These are phyloP conservation scores for Tritrichomonas musculus DNA, from an alignment of 208 protist genomes.

Conservation along the genomic window DNA sequence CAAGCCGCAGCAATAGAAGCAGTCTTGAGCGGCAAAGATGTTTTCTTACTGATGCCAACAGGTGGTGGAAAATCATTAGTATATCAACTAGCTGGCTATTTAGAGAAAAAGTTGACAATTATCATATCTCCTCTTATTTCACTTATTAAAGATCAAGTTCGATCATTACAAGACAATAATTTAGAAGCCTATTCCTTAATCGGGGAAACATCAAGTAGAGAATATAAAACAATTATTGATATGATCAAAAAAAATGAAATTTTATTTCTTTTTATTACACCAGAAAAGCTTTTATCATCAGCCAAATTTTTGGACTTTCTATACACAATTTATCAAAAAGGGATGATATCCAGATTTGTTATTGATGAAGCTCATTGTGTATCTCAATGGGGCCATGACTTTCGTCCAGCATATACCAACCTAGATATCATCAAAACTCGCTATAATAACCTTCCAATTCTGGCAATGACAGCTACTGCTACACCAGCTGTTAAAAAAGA, in stretches of 20 bases:
- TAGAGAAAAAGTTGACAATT: slow-evolving; percentile 36
- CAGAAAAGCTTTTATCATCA: background rate
- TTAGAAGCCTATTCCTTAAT: background rate
- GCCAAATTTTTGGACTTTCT: background rate
- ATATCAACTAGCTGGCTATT: slow-evolving; percentile 48
- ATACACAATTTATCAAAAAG: background rate
- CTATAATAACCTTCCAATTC: slow-evolving; percentile 54
- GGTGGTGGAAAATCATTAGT: slow-evolving; percentile 51
- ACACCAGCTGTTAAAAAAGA: slow-evolving; percentile 44
- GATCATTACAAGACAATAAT: background rate
- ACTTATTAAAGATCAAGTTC: slow-evolving; percentile 55
- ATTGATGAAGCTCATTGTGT: slow-evolving; percentile 68
- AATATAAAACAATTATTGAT: background rate
- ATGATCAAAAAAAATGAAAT: background rate
- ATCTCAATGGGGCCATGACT: slow-evolving; percentile 63
- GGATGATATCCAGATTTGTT: slow-evolving; percentile 43
- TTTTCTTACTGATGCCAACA: slow-evolving; percentile 48
- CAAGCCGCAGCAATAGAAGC: background rate
- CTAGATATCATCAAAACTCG: slow-evolving; percentile 37
- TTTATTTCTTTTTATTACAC: slow-evolving; percentile 17
- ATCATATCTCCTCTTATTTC: slow-evolving; percentile 52
- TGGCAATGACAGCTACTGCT: slow-evolving; percentile 60
- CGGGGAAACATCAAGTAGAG: background rate
- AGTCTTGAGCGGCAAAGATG: slow-evolving; percentile 35
- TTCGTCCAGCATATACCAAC: slow-evolving; percentile 50